Evolutionary conservation across 768 basidiomycete genomes (phyloP), one percentile per base, ranked within the genome.

Genomic region (Auricularia cornea): DNA sequence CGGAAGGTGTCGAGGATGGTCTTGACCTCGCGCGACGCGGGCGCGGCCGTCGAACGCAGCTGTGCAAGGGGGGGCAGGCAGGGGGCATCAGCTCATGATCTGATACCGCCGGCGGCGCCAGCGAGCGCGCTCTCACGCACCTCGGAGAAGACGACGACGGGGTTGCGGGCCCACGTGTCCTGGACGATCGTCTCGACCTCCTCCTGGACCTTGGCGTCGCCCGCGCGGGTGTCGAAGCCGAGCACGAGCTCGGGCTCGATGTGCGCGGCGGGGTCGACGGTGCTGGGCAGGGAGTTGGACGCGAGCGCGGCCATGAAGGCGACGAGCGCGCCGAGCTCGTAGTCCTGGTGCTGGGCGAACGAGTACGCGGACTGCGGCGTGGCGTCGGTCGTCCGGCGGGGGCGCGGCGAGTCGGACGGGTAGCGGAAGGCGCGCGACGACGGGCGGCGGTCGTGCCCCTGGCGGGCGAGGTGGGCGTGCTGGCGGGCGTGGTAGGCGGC

Each of bases 191-290:
- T 75, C 35, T 74, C 71, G 33, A 92, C 76, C 72, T 92, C 89
- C 16, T 29, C 59, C n/a, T 23, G 29, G 11, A 59, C 60, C 28
- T 63, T 60, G 26, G 66, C 62, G 35, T 84, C 81, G 23, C 70
- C 68, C 1, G 89, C 89, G 16, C 81, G 79, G 0, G 88, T 88
- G 70, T 93, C 90, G 71, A 93, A 94, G 68, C 90, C 91, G 48
- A 94, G 80, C 3, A 94, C 82, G 63, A 92, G 83, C 68, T 90
- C 83, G 3, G 92, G 89, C 71, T 93, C 90, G 63, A 92, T 84
- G 8, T 89, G 83, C 12, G 68, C 66, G 12, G 78, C 68, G 0
- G 91, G 87, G 68, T 92, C 83, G 54, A 91, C 81, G 5, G 77
- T 76, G 0, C 76, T 71, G 1, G 92, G 90, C 63, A 94, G 84